These are phyloP conservation scores for Glycine soja DNA, from an alignment of 306 rosid genomes.

Conservation along the genomic window DNA sequence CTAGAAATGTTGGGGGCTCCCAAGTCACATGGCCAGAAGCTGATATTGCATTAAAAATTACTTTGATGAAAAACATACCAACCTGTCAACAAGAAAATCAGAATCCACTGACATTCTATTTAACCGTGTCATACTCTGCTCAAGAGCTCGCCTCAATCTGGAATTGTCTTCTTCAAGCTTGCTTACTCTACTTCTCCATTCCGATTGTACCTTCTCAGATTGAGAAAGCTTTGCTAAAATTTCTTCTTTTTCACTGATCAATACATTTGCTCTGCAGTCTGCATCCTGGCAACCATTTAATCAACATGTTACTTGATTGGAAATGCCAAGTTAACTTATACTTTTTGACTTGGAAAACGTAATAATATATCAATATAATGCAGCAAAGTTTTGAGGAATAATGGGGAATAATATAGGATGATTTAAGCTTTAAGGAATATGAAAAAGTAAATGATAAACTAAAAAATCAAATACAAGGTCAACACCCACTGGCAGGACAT, in stretches of 20 bases:
- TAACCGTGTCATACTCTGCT: slow-evolving; percentile 92
- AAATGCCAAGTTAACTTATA: slow-evolving; percentile 33
- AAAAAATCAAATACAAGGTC: neutral
- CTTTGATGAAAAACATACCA: slow-evolving; percentile 44
- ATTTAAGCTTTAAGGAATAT: slow-evolving; percentile 22
- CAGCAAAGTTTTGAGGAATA: slow-evolving; percentile 15
- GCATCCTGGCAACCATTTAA: slow-evolving; percentile 68
- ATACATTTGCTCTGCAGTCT: slow-evolving; percentile 61
- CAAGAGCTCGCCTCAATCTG: slow-evolving; percentile 85
- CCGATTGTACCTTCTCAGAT: slow-evolving; percentile 73
- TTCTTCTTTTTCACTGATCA: slow-evolving; percentile 75
- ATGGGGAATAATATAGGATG: slow-evolving; percentile 24
- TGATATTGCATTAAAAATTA: slow-evolving; percentile 15
- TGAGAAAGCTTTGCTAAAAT: slow-evolving; percentile 71
- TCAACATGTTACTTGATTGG: slow-evolving; percentile 8
- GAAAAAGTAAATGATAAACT: neutral
- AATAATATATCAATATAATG: slow-evolving; percentile 9
- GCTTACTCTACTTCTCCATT: slow-evolving; percentile 86
- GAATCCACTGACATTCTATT: slow-evolving; percentile 99
- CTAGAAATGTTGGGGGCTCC: slow-evolving; percentile 18
- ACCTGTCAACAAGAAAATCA: slow-evolving; percentile 98
- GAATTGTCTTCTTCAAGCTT: slow-evolving; percentile 97
- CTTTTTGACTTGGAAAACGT: neutral
- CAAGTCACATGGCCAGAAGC: slow-evolving; percentile 19
- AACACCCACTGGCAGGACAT: neutral